Conservation (phyloP, 2,329 filamentous ascomycete species). For the Sodiomyces alkalinus region DNA sequence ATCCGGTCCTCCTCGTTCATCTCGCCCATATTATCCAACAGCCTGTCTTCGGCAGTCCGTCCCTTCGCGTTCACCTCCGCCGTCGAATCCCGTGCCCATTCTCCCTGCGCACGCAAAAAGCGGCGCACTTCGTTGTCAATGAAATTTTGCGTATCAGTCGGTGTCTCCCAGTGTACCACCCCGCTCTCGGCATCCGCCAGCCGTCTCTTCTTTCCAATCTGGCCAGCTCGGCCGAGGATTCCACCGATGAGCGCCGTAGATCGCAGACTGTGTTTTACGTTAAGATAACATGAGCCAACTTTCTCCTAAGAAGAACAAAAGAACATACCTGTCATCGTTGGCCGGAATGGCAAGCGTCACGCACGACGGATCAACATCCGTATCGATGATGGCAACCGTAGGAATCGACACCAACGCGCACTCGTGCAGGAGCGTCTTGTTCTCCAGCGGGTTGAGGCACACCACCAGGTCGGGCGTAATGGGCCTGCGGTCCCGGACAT, state of each 20-base stretch:
- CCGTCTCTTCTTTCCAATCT: slow-evolving; percentile 58
- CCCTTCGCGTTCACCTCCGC: no score
- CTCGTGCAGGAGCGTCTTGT: slow-evolving; percentile 80
- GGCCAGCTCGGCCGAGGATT: slow-evolving; percentile 69
- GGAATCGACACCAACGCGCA: slow-evolving; percentile 79
- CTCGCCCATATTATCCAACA: no score
- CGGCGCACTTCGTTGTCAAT: no score
- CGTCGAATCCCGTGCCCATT: no score
- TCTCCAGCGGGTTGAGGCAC: slow-evolving; percentile 84
- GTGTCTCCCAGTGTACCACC: slow-evolving; percentile 44
- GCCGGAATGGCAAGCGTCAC: slow-evolving; percentile 94
- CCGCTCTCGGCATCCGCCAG: slow-evolving; percentile 47
- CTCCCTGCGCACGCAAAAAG: no score
- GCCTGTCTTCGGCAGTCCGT: no score
- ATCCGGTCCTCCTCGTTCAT: no score
- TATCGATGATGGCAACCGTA: slow-evolving; percentile 90
- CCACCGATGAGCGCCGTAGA: slow-evolving; percentile 70
- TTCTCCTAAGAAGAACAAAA: neutral
- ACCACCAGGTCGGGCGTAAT: slow-evolving; percentile 83
- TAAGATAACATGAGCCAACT: no score
- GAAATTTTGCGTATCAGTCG: slow-evolving; percentile 24
- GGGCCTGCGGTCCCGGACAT: slow-evolving; percentile 46
- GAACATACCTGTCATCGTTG: slow-evolving; percentile 75
- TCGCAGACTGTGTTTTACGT: slow-evolving; percentile 62
- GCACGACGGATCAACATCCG: slow-evolving; percentile 80